Evolutionary conservation across 2,329 filamentous ascomycete genomes (phyloP).

Genomic region (Penicillium concentricum): DNA sequence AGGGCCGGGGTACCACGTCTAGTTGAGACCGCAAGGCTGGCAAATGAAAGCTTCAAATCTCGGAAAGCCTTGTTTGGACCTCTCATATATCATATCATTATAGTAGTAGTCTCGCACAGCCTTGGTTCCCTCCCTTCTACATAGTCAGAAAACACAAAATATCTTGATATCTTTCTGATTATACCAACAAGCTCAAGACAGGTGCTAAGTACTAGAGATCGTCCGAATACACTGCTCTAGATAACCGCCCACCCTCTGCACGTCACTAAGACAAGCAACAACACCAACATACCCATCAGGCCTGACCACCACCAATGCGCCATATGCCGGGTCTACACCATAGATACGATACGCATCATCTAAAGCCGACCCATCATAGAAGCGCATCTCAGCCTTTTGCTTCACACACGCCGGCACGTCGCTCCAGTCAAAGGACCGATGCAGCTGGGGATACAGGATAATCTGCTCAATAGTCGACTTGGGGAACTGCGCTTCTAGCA

Average conservation of each 20-base stretch:
- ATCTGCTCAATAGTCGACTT: slow-evolving; percentile 31
- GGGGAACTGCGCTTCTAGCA: slow-evolving; percentile 25
- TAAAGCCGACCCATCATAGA: slow-evolving; percentile 30
- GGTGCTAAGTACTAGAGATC: not conserved
- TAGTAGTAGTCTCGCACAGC: too few relatives aligned
- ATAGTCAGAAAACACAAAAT: too few relatives aligned
- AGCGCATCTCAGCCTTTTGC: slow-evolving; percentile 34
- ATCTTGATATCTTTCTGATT: not conserved
- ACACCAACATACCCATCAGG: slow-evolving; percentile 41
- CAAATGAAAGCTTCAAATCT: too few relatives aligned
- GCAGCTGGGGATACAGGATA: slow-evolving; percentile 30
- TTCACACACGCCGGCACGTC: slow-evolving; percentile 31
- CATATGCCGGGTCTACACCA: slow-evolving; percentile 31
- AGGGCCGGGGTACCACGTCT: too few relatives aligned
- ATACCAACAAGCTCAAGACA: not conserved
- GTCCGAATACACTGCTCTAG: not conserved
- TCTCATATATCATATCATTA: too few relatives aligned
- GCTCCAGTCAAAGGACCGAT: slow-evolving; percentile 30
- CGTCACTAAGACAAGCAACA: not conserved
- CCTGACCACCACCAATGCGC: slow-evolving; percentile 35
- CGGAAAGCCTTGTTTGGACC: too few relatives aligned
- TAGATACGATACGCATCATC: slow-evolving; percentile 38
- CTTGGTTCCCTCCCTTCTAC: too few relatives aligned
- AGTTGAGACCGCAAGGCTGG: too few relatives aligned
- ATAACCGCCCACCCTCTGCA: not conserved